Conservation (phyloP, 805 yeast species). For the Ogataea parapolymorpha region DNA sequence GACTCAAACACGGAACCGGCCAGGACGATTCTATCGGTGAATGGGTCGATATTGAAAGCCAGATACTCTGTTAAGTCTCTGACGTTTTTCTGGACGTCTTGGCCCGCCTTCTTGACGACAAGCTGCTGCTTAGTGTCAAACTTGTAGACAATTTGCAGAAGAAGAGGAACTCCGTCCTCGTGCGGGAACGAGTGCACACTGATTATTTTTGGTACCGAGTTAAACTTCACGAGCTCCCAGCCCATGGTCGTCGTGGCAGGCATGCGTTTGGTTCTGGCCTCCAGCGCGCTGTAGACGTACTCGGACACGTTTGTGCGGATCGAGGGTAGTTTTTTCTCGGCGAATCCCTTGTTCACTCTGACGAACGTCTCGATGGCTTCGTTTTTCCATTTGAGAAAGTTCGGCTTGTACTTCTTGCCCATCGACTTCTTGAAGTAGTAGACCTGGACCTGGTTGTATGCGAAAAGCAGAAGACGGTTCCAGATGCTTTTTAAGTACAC, state of each 20-base stretch:
- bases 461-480: slow-evolving; percentile 63
- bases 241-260: slow-evolving; percentile 59
- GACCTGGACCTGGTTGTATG: slow-evolving; percentile 59
- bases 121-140: slow-evolving; percentile 62
- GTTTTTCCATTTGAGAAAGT: slow-evolving; percentile 78
- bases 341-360: slow-evolving; percentile 79
- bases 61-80: slow-evolving; percentile 59
- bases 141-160: slow-evolving; percentile 53
- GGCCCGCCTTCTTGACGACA: slow-evolving; percentile 41
- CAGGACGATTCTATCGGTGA: slow-evolving; percentile 51
- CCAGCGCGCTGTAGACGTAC: slow-evolving; percentile 62
- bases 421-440: slow-evolving; percentile 39
- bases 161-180: slow-evolving; percentile 36
- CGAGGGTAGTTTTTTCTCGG: slow-evolving; percentile 48
- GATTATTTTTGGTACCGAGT: slow-evolving; percentile 67
- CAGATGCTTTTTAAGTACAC: slow-evolving; percentile 43
- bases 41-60: slow-evolving; percentile 60
- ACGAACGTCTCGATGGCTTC: slow-evolving; percentile 74
- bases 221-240: slow-evolving; percentile 77
- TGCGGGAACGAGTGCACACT: slow-evolving; percentile 56
- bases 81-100: slow-evolving; percentile 42
- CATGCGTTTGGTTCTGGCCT: slow-evolving; percentile 46
- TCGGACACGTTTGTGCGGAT: slow-evolving; percentile 47
- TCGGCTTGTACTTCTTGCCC: slow-evolving; percentile 49
- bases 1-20: slow-evolving; percentile 70